phyloP scores from a whole-genome alignment of 1,139 yeast genomes.

The Eremothecium sinecaudum region DNA sequence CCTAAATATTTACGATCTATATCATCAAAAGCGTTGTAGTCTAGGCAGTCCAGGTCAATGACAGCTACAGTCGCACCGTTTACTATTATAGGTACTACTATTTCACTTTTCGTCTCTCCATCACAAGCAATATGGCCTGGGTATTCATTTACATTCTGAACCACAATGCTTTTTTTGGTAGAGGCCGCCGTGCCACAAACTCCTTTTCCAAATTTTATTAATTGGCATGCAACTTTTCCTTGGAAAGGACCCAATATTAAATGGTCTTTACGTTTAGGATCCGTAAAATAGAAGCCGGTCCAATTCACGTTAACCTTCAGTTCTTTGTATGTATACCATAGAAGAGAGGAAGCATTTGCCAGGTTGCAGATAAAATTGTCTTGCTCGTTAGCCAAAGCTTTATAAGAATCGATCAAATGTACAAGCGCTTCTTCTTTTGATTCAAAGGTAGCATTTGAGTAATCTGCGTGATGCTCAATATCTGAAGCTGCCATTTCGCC shows the following conservation, averaged over 20 bases:
- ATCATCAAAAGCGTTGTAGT: constrained; percentile 53
- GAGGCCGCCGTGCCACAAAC: constrained; percentile 86
- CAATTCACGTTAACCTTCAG: constrained; percentile 60
- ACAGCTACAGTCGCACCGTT: constrained; percentile 50
- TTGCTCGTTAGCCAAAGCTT: constrained; percentile 54
- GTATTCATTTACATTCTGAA: constrained; percentile 61
- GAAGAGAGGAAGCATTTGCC: constrained; percentile 72
- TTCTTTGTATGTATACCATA: constrained; percentile 81
- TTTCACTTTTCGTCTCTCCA: constrained; percentile 86
- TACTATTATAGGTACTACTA: constrained; percentile 70
- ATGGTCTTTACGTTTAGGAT: constrained; percentile 27
- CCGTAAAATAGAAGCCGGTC: constrained; percentile 76
- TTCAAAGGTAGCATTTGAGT: constrained; percentile 38
- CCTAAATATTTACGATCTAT: constrained; percentile 54
- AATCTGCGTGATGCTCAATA: constrained; percentile 72
- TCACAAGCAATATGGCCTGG: constrained; percentile 98
- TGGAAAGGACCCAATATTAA: constrained; percentile 86
- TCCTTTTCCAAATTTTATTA: constrained; percentile 67
- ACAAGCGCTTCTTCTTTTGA: constrained; percentile 52
- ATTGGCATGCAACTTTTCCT: constrained; percentile 94
- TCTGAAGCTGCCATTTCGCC: no score
- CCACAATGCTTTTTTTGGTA: constrained; percentile 53
- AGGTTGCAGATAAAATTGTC: constrained; percentile 82
- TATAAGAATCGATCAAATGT: constrained; percentile 49
- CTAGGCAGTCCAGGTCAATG: constrained; percentile 75